Percentiles rank a stretch among this genome's conserved stretches.
phyloP scores from a whole-genome alignment of 495 filamentous ascomycete species.

The Podospora comata region DNA sequence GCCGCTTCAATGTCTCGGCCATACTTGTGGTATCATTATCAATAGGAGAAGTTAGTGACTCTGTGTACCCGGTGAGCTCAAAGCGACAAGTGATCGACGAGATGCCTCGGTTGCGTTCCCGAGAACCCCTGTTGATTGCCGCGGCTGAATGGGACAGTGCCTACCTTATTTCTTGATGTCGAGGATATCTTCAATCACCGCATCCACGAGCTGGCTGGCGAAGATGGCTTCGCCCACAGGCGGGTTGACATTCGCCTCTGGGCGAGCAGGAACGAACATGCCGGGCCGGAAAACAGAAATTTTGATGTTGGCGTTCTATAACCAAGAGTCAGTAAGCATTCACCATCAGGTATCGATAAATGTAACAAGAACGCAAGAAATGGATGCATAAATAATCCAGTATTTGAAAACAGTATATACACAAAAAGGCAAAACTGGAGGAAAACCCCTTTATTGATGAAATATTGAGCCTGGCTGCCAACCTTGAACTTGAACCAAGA shows the following conservation, averaged over 20 bases:
- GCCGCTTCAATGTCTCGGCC: background rate
- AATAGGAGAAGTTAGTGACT: background rate
- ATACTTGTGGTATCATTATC: background rate
- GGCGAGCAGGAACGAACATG: background rate
- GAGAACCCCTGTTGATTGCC: background rate
- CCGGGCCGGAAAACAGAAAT: background rate
- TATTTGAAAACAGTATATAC: no score
- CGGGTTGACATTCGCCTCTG: background rate
- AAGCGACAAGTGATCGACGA: background rate
- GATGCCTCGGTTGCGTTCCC: background rate
- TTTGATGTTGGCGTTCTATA: background rate
- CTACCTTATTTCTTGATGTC: background rate
- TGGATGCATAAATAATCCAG: no score
- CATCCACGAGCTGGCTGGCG: conserved; percentile 1
- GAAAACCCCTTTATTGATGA: no score
- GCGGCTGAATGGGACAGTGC: background rate
- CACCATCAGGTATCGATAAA: background rate
- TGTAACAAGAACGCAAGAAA: background rate
- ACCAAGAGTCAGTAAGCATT: background rate
- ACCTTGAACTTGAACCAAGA: no score
- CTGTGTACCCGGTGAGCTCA: background rate
- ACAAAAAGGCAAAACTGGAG: no score
- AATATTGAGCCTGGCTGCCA: no score
- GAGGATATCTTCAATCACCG: background rate
- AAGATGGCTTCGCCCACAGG: background rate